Evolutionary conservation across 192 early-diverging fungal species (phyloP).

Genomic region (Coemansia sp.): DNA sequence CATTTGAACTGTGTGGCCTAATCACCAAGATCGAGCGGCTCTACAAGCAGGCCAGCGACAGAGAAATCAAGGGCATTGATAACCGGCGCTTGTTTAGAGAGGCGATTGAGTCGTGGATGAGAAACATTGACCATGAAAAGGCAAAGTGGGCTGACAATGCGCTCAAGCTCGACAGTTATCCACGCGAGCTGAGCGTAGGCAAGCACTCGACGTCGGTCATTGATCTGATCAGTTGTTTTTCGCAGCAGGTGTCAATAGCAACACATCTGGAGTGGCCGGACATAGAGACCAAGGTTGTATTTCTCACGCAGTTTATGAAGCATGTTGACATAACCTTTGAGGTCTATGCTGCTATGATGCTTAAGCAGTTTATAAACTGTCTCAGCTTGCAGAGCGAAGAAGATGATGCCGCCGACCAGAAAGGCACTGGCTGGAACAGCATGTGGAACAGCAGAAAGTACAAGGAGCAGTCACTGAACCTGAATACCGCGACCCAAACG

Average conservation of each 20-base stretch:
- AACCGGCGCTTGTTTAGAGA: conserved; percentile 43
- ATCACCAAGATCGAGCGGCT: conserved; percentile 36
- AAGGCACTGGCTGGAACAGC: conserved; percentile 37
- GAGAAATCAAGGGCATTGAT: conserved; percentile 26
- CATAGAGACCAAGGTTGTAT: conserved; percentile 40
- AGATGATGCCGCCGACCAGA: conserved; percentile 13
- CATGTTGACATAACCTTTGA: conserved; percentile 41
- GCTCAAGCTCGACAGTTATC: conserved; percentile 43
- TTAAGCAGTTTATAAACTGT: conserved; percentile 42
- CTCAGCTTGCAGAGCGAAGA: conserved; percentile 16
- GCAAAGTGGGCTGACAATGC: conserved; percentile 43
- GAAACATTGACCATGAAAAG: conserved; percentile 41
- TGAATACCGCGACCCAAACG: conserved; percentile 34
- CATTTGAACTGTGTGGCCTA: conserved; percentile 42
- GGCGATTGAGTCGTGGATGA: conserved; percentile 32
- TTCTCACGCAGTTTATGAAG: conserved; percentile 52
- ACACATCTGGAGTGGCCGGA: conserved; percentile 53
- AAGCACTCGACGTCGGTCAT: conserved; percentile 58
- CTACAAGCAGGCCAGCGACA: conserved; percentile 23
- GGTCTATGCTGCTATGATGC: conserved; percentile 48
- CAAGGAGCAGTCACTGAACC: conserved; percentile 43
- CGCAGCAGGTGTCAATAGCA: conserved; percentile 45
- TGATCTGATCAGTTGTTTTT: conserved; percentile 50
- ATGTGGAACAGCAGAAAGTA: conserved; percentile 53
- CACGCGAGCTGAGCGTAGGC: conserved; percentile 33